Evolutionary conservation across 2,329 filamentous ascomycete species (phyloP), one percentile per base, ranked within the genome.

Genomic region (Periconia sp.): DNA sequence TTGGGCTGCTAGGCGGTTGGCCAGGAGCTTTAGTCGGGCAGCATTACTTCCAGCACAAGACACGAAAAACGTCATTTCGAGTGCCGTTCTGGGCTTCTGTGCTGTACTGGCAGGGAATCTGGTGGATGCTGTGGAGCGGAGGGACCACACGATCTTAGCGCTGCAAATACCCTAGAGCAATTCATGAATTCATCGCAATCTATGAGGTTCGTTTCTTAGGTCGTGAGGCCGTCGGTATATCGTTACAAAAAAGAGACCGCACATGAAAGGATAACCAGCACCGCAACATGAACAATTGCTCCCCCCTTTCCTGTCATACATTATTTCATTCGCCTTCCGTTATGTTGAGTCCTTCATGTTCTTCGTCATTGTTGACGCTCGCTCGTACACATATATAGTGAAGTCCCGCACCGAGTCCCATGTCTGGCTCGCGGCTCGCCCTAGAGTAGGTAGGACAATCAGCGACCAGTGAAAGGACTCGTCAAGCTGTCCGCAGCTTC

Each of bases 41-140:
- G 58, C 63, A 68, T 46, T 68, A 56, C 38, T 69, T 70, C 36
- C 63, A 68, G 42, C 65, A 70, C 22, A 70, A 70, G 52, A 70
- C 63, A 19, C 48, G 50, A 34, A 70, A 69, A 49, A 46, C 30
- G 9, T 36, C 40, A 0, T 69, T 67, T 30, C 56, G 63, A 36
- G 26, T 60, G 5, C 37, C 50, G 10, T 69, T 68, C 36, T 69
- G 66, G 66, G 39, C 41, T 2, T 66, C 66, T 17, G 54, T 68
- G 5, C 3, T 58, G 12, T 52, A 41, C 1, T 68, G 65, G 63
- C 59, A 69, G 26, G 48, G 49, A 4, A 18, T 63, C 3, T 55
- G 55, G 36, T 68, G 54, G 52, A 31, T 31, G 0, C 15, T 60
- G 4, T 63, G 58, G 54, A 58, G 22, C n/a, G 37, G 49, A 10